Conservation (phyloP, 768 basidiomycete genomes). For the Hydnomerulius pinastri region DNA sequence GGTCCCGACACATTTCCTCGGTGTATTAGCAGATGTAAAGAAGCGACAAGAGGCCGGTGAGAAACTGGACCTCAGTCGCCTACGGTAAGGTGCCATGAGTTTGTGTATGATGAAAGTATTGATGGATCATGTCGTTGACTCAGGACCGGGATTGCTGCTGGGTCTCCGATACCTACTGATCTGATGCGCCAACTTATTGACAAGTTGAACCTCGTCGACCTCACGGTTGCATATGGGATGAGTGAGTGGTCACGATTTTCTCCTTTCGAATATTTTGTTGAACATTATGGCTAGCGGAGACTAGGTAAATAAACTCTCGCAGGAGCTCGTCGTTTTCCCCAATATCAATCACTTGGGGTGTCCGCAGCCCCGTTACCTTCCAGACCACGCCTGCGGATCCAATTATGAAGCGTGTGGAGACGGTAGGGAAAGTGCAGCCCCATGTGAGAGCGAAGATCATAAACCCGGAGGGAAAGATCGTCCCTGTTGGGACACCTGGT, state of each 20-base stretch:
- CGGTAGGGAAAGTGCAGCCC: constrained; percentile 74
- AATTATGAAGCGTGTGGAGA: constrained; percentile 75
- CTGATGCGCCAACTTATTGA: constrained; percentile 73
- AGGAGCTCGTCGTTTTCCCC: too few relatives aligned
- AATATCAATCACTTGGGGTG: too few relatives aligned
- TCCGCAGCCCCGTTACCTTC: constrained; percentile 74
- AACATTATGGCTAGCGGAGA: constrained; percentile 57
- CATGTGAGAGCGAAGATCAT: constrained; percentile 79
- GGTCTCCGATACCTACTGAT: constrained; percentile 76
- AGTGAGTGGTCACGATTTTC: constrained; percentile 48
- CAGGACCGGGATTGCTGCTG: constrained; percentile 84
- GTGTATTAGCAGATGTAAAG: constrained; percentile 68
- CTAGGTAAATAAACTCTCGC: constrained; percentile 43
- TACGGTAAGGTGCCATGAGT: constrained; percentile 48
- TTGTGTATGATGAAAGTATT: neutral
- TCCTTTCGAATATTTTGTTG: neutral
- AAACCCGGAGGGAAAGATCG: constrained; percentile 54
- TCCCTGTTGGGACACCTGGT: constrained; percentile 74
- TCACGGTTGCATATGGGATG: constrained; percentile 87
- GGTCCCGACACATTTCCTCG: constrained; percentile 84
- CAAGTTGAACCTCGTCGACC: constrained; percentile 64
- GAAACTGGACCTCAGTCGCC: constrained; percentile 45
- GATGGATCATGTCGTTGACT: neutral
- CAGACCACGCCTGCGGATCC: constrained; percentile 73
- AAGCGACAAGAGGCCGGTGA: constrained; percentile 49